Conservation (phyloP, 257 asterid genomes). For the Verbascum thapsus region DNA sequence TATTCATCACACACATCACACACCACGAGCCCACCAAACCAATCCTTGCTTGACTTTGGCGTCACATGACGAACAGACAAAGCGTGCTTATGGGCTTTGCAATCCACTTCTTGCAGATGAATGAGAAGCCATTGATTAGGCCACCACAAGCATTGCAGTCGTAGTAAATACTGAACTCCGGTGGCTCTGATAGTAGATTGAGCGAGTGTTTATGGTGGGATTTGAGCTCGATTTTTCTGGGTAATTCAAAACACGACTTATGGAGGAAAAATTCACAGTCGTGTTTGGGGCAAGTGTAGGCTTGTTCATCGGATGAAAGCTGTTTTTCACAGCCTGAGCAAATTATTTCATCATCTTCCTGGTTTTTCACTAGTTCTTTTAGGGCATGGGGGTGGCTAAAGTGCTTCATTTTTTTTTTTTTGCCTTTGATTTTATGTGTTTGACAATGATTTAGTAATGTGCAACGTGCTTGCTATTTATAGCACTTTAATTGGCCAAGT, state of each 20-base stretch:
- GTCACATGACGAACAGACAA: constrained; percentile 27
- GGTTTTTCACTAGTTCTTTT: no score
- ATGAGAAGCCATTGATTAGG: constrained; percentile 33
- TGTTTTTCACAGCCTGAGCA: constrained; percentile 35
- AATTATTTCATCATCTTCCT: no score
- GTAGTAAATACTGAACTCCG: constrained; percentile 30
- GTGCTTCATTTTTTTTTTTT: no score
- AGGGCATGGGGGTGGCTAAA: no score
- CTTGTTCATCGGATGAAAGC: constrained; percentile 20
- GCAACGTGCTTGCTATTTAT: no score
- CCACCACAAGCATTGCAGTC: constrained; percentile 40
- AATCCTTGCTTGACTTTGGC: not conserved
- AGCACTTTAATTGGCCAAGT: no score
- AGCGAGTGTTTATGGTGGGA: constrained; percentile 43
- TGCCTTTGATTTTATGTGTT: no score
- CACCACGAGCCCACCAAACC: not conserved
- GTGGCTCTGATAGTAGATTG: constrained; percentile 34
- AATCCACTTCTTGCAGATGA: constrained; percentile 32
- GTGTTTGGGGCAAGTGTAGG: constrained; percentile 38
- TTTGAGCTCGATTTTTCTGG: constrained; percentile 30
- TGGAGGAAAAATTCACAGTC: constrained; percentile 48
- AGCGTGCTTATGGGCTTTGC: constrained; percentile 44
- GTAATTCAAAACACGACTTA: constrained; percentile 40
- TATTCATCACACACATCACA: constrained; percentile 38
- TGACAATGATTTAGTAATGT: no score